phyloP scores from a whole-genome alignment of 306 rosid genomes.

The Purshia tridentata region DNA sequence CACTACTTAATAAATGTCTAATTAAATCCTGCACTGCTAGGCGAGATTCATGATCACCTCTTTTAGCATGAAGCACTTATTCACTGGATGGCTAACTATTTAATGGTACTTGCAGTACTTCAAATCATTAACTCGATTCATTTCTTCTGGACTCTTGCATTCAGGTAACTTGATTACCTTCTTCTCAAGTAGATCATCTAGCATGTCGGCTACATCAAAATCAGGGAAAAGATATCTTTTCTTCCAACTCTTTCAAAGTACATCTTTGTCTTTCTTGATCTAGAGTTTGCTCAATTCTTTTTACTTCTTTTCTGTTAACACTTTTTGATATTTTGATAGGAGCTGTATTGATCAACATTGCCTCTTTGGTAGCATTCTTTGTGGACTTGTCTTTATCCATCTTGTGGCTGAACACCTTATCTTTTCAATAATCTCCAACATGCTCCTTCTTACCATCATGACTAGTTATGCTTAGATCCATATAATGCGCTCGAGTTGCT shows the following conservation, averaged over 20 bases:
- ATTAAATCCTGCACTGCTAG: background rate
- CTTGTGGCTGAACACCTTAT: background rate
- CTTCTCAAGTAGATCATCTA: too few relatives aligned
- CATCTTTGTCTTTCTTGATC: background rate
- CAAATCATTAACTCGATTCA: too few relatives aligned
- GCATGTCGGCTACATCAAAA: too few relatives aligned
- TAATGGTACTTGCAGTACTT: background rate
- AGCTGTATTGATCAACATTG: background rate
- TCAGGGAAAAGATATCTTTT: too few relatives aligned
- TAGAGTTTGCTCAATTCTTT: too few relatives aligned
- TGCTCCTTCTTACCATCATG: background rate
- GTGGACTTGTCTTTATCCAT: too few relatives aligned
- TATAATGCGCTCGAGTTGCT: background rate
- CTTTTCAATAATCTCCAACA: background rate
- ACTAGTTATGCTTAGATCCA: background rate
- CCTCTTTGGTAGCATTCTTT: background rate
- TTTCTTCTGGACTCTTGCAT: too few relatives aligned
- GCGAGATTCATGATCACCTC: background rate
- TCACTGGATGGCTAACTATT: background rate
- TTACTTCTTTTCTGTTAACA: background rate
- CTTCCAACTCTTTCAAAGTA: too few relatives aligned
- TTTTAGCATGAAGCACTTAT: background rate
- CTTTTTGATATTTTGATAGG: rapidly evolving
- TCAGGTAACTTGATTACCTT: too few relatives aligned
- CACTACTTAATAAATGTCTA: rapidly evolving